Percentiles rank a stretch among this genome's conserved stretches.
phyloP scores from a whole-genome alignment of 2,329 filamentous ascomycete genomes.

The Macrophomina tecta region DNA sequence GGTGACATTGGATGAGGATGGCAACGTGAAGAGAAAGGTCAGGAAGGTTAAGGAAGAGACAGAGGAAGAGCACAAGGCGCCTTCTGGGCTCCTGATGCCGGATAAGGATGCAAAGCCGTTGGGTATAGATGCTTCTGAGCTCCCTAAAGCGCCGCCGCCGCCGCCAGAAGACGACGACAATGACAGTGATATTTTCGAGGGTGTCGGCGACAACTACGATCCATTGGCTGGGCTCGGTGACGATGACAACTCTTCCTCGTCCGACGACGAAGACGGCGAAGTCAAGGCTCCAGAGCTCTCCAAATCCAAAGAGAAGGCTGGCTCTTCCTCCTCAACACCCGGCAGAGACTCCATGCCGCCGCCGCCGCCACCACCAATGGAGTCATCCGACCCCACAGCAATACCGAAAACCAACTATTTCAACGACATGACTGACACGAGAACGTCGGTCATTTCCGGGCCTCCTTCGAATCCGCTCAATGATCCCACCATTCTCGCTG shows the following conservation, averaged over 20 bases:
- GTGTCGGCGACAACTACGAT: conserved; percentile 65
- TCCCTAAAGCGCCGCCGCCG: conserved; percentile 31
- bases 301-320: conserved; percentile 10
- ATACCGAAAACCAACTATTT: conserved; percentile 29
- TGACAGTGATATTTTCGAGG: conserved; percentile 68
- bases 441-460: conserved; percentile 31
- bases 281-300: conserved; percentile 21
- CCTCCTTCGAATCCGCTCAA: conserved; percentile 43
- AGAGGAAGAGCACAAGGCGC: conserved; percentile 42
- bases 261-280: conserved; percentile 43
- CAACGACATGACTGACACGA: conserved; percentile 30
- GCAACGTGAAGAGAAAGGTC: conserved; percentile 66
- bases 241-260: conserved; percentile 48
- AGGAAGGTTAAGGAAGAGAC: conserved; percentile 56
- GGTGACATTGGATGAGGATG: conserved; percentile 63
- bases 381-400: neutral
- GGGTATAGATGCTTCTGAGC: conserved; percentile 56
- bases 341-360: conserved; percentile 27
- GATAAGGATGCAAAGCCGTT: conserved; percentile 55
- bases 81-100: conserved; percentile 48
- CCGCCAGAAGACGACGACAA: conserved; percentile 52
- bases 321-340: conserved; percentile 7
- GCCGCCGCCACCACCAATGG: conserved; percentile 8
- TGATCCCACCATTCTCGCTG: conserved; percentile 67
- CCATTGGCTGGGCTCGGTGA: conserved; percentile 61